Evolutionary conservation across 257 asterid genomes (phyloP).

Genomic region (Ilex aquifolium): DNA sequence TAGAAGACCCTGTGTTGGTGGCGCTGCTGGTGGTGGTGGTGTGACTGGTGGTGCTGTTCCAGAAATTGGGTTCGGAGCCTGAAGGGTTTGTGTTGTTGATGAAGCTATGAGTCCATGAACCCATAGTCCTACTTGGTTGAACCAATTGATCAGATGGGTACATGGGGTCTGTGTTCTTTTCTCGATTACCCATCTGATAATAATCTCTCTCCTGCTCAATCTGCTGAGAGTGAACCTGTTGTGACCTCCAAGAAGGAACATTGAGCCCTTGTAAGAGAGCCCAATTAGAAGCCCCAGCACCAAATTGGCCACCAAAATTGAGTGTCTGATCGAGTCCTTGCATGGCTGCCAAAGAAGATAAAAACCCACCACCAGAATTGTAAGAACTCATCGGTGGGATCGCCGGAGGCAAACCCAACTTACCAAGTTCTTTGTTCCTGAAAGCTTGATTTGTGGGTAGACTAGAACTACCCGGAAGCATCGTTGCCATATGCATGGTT

Average conservation of each 20-base stretch:
- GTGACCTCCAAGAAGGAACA: conserved; percentile 6
- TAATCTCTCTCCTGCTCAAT: conserved; percentile 5
- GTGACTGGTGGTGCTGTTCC: conserved; percentile 16
- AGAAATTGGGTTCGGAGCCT: conserved; percentile 6
- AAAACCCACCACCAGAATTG: conserved; percentile 15
- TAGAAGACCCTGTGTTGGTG: conserved; percentile 26
- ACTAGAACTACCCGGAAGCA: too few species aligned
- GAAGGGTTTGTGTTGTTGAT: conserved; percentile 15
- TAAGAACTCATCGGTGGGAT: conserved; percentile 6
- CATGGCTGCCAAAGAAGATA: conserved; percentile 18
- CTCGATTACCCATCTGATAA: conserved; percentile 1
- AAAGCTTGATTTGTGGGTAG: too few species aligned
- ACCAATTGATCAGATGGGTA: conserved; percentile 18
- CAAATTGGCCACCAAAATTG: conserved; percentile 1
- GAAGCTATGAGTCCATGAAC: conserved; percentile 41
- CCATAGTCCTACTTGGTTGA: conserved; percentile 22
- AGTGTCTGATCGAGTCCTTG: conserved; percentile 13
- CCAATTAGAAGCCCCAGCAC: neutral
- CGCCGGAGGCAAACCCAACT: neutral
- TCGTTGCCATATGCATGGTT: neutral
- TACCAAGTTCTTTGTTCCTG: too few species aligned
- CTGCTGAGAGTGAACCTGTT: conserved; percentile 12
- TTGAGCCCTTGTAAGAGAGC: conserved; percentile 5
- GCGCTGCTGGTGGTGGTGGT: conserved; percentile 1
- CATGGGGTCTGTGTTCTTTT: conserved; percentile 12